A percentile compares a stretch with the other conserved stretches of the same genome.
Conservation (phyloP, 371 early-diverging fungal species). For the Apophysomyces variabilis region DNA sequence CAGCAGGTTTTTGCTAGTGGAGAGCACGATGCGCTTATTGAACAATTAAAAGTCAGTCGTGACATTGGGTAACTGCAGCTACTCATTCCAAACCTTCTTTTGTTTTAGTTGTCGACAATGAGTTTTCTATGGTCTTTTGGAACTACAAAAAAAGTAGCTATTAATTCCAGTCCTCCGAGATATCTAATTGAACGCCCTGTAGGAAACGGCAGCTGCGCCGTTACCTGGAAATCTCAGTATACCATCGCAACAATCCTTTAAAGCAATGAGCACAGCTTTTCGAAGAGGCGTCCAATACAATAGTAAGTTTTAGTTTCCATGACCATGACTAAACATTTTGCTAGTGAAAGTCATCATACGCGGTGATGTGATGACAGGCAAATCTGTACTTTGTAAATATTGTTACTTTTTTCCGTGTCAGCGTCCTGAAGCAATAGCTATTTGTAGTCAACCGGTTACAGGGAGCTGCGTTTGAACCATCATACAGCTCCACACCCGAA, state of each 20-base stretch:
- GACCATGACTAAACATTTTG: not conserved
- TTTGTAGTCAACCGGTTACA: constrained; percentile 62
- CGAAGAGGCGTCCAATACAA: constrained; percentile 62
- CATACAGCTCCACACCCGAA: constrained; percentile 62
- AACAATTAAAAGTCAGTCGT: too few relatives aligned
- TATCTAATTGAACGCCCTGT: not conserved
- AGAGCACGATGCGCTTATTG: too few relatives aligned
- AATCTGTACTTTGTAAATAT: constrained; percentile 62
- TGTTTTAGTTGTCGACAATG: constrained; percentile 21
- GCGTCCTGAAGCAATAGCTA: not conserved
- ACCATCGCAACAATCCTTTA: constrained; percentile 31
- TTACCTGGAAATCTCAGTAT: constrained; percentile 11
- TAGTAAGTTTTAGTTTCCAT: constrained; percentile 31
- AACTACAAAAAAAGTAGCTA: constrained; percentile 30
- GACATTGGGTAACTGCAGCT: not conserved
- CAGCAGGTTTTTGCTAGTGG: too few relatives aligned
- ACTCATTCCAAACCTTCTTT: not conserved
- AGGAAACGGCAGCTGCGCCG: constrained; percentile 18
- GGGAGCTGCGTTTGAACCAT: constrained; percentile 53
- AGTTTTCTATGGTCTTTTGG: constrained; percentile 52
- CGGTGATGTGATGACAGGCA: constrained; percentile 72
- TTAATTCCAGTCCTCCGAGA: not conserved
- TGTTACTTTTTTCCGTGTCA: not conserved
- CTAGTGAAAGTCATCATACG: constrained; percentile 73
- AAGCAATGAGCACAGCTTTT: constrained; percentile 52